Evolutionary conservation across 768 basidiomycete genomes (phyloP).

Genomic region (Phylloporus scabripes): DNA sequence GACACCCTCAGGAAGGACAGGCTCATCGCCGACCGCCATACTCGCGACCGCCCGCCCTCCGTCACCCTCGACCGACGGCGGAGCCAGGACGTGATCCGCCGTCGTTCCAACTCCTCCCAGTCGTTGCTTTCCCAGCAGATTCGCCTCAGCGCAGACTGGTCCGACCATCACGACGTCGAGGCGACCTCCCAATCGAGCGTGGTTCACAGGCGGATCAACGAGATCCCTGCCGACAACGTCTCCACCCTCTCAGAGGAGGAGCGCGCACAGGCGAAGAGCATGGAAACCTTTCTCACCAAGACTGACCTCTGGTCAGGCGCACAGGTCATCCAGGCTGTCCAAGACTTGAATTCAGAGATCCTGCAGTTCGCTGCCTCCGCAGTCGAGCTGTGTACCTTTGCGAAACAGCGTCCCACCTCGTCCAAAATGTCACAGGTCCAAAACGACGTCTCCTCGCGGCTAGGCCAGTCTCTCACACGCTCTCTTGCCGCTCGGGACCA

Average conservation of each 20-base stretch:
- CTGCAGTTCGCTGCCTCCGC: slow-evolving; percentile 75
- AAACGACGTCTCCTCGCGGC: slow-evolving; percentile 54
- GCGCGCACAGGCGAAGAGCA: slow-evolving; percentile 49
- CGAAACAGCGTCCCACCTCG: slow-evolving; percentile 35
- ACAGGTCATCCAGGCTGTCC: slow-evolving; percentile 71
- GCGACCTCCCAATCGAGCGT: slow-evolving; percentile 10
- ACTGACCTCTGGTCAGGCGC: slow-evolving; percentile 72
- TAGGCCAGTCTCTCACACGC: slow-evolving; percentile 58
- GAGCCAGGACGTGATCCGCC: slow-evolving; percentile 24
- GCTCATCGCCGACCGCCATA: slow-evolving; percentile 20
- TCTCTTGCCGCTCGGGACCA: slow-evolving; percentile 62
- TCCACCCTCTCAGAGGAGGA: slow-evolving; percentile 45
- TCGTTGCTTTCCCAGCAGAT: slow-evolving; percentile 28
- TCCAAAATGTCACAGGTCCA: slow-evolving; percentile 46
- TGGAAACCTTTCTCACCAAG: slow-evolving; percentile 67
- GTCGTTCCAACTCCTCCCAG: slow-evolving; percentile 28
- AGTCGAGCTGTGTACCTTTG: slow-evolving; percentile 60
- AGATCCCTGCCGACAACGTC: slow-evolving; percentile 19
- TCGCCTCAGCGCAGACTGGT: slow-evolving; percentile 31
- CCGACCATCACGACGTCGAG: slow-evolving; percentile 22
- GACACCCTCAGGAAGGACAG: slow-evolving; percentile 44
- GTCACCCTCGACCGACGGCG: slow-evolving; percentile 25
- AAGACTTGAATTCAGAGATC: slow-evolving; percentile 76
- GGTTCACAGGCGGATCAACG: slow-evolving; percentile 12
- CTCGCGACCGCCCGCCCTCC: slow-evolving; percentile 18